phyloP scores from a whole-genome alignment of 257 asterid genomes.

The Verbascum thapsus region DNA sequence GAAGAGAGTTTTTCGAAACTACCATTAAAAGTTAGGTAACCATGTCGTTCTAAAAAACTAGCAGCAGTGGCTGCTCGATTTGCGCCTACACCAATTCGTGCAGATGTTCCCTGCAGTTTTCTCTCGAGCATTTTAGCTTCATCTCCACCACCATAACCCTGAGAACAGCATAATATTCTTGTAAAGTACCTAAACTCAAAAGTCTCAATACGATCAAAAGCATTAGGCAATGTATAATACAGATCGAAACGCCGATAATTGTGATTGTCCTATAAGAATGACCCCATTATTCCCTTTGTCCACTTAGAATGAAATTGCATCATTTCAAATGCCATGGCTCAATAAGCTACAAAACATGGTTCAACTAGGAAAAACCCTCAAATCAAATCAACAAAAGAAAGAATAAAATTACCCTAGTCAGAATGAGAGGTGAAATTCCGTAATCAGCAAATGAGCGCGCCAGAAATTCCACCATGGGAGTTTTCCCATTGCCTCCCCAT shows the following conservation, averaged over 20 bases:
- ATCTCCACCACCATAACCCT: slow-evolving; percentile 96
- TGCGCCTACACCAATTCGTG: slow-evolving; percentile 79
- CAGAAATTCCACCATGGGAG: slow-evolving; percentile 93
- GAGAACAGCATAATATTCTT: slow-evolving; percentile 20
- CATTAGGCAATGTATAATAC: too few species aligned
- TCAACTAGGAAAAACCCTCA: not conserved
- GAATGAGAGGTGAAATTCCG: slow-evolving; percentile 76
- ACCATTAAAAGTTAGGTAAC: slow-evolving; percentile 35
- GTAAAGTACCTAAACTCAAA: too few species aligned
- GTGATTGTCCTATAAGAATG: too few species aligned
- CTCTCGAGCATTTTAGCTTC: slow-evolving; percentile 91
- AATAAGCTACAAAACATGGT: slow-evolving; percentile 10
- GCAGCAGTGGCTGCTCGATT: slow-evolving; percentile 72
- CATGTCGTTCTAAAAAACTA: slow-evolving; percentile 49
- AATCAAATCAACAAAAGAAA: not conserved
- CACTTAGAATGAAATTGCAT: not conserved
- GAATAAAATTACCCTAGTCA: slow-evolving; percentile 64
- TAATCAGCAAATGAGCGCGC: slow-evolving; percentile 57
- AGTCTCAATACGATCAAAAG: too few species aligned
- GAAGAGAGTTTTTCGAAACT: slow-evolving; percentile 29
- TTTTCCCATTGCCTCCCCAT: slow-evolving; percentile 99
- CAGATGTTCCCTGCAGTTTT: slow-evolving; percentile 60
- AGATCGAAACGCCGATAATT: too few species aligned
- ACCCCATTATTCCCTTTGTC: not conserved
- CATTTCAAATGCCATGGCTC: not conserved